Base-by-base conservation (phyloP, 768 basidiomycete species). In the Tephrocybe sp. region DNA sequence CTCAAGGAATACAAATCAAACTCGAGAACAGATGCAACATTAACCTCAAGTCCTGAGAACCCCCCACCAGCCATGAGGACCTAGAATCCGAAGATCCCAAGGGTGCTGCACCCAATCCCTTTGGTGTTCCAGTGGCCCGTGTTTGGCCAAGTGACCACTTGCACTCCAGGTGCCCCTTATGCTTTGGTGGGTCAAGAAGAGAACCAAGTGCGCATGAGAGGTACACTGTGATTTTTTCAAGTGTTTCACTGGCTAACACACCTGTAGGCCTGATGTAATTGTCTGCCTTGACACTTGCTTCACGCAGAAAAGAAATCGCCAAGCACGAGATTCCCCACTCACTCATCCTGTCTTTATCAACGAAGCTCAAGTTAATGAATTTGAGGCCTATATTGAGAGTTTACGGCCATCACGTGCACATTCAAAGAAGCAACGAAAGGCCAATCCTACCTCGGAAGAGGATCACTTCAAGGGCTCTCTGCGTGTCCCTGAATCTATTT, bases 401-500 rank as follows among this genome's bases (percentile, higher is more conserved):
- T 36, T 17, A 5, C 13, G 35, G 4, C 26, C 26, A 3, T 26
- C 26, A 7, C 26, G 26, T 4, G 3, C 26, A 4, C 26, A 26
- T 26, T 26, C 26, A 36, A 11, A 4, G 3, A 36, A 36, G 17
- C 13, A 36, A 36, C 4, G 14, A 26, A 42, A 22, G 22, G 20
- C 10, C 6, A 13, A 19, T 19, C 10, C 14, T 2, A 2, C 13
- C 11, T 16, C n/a, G 14, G 17, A 42, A 10, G 50, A 13, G 12
- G 59, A 62, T 52, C 34, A 32, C 13, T 58, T 45, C 53, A 62
- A 68, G 45, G 19, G 39, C 11, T 54, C 53, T 5, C 60, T 68
- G 51, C 49, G 41, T 20, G 62, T 72, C 0, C 65, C 68, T 5
- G 52, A 48, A 4, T 61, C 66, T 22, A 60, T 67, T 6, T 59